A percentile compares a stretch with the other conserved stretches of the same genome.
phyloP scores from a whole-genome alignment of 2,329 filamentous ascomycete genomes.

The Alternaria sp. region DNA sequence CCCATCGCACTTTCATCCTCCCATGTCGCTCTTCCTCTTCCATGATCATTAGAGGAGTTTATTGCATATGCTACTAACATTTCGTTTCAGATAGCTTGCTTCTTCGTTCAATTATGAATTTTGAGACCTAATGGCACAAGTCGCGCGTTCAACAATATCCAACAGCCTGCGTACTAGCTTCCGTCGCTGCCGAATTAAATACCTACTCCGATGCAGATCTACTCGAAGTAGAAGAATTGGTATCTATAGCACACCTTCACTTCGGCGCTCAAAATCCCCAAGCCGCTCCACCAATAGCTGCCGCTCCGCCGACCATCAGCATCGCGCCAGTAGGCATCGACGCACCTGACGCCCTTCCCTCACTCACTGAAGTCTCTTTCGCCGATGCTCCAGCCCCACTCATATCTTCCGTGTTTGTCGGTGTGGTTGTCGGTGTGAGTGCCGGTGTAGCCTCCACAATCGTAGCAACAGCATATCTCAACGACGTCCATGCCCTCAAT shows the following conservation, averaged over 20 bases:
- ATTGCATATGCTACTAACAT: rapidly evolving
- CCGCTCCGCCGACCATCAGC: constrained; percentile 2
- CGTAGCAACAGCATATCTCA: constrained; percentile 16
- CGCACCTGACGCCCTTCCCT: neutral
- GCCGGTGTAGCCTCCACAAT: neutral
- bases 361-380: neutral
- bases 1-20: no score
- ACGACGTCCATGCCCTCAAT: neutral
- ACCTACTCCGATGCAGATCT: no score
- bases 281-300: constrained; percentile 9
- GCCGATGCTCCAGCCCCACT: neutral
- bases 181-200: rapidly evolving
- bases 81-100: no score
- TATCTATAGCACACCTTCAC: no score
- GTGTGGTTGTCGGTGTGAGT: no score
- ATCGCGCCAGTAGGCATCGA: constrained; percentile 1
- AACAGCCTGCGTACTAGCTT: no score
- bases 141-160: no score
- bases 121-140: no score
- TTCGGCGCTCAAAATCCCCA: neutral
- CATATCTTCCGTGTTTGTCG: neutral
- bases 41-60: no score
- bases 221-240: no score
- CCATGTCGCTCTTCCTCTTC: no score
- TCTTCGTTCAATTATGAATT: no score